These are phyloP conservation scores for Cyberlindnera amylophila DNA, from an alignment of 805 yeast species.

Conservation along the genomic window DNA sequence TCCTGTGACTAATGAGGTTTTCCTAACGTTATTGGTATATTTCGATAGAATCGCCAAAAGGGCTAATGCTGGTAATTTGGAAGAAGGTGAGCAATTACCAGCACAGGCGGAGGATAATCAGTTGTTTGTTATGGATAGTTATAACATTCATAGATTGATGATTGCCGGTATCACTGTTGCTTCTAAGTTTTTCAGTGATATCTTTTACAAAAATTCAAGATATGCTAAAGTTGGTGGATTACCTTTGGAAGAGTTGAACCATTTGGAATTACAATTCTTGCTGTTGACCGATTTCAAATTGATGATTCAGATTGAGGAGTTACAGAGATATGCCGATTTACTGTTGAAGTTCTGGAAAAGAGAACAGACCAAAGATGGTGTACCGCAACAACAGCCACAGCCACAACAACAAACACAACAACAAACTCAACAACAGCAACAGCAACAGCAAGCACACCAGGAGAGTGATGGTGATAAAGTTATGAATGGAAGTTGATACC, in stretches of 20 bases:
- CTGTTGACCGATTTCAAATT: constrained; percentile 80
- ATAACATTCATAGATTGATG: constrained; percentile 88
- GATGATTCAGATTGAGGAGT: constrained; percentile 84
- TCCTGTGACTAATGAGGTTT: constrained; percentile 97
- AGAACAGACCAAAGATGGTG: constrained; percentile 34
- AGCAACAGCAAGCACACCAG: neutral
- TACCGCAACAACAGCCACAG: constrained; percentile 2
- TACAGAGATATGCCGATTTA: constrained; percentile 86
- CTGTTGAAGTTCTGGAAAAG: constrained; percentile 80
- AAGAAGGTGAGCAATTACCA: constrained; percentile 18
- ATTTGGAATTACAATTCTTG: constrained; percentile 85
- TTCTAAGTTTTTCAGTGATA: constrained; percentile 90
- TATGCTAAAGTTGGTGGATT: constrained; percentile 96
- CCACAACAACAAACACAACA: constrained; percentile 3
- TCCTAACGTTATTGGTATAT: constrained; percentile 82
- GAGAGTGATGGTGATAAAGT: neutral
- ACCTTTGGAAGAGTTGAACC: constrained; percentile 89
- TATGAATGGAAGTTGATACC: no score
- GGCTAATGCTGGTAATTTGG: constrained; percentile 50
- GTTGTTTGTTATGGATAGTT: constrained; percentile 91
- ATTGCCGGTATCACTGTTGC: constrained; percentile 95
- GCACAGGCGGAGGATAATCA: constrained; percentile 38
- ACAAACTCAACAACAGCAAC: constrained; percentile 5
- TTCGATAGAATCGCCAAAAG: constrained; percentile 90
- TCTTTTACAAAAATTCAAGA: constrained; percentile 88